Conservation (phyloP, 345 rosid species). For the Dovyalis caffra region DNA sequence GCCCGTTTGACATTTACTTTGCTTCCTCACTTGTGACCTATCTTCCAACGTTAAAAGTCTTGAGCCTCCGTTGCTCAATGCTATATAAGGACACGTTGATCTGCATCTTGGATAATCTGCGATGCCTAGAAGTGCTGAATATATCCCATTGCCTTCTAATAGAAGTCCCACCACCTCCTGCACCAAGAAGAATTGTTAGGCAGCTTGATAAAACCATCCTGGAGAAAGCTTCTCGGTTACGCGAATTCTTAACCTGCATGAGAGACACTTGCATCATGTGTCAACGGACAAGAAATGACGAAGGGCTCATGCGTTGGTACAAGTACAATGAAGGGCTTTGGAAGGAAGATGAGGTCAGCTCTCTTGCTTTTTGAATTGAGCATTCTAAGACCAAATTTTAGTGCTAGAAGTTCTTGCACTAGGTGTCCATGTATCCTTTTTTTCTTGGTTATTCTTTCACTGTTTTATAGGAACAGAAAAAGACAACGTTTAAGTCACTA, state of each 20-base stretch:
- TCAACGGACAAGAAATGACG: slow-evolving; percentile 58
- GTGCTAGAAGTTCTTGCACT: not conserved
- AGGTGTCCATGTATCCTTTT: not conserved
- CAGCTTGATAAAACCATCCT: slow-evolving; percentile 49
- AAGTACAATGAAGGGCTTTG: slow-evolving; percentile 77
- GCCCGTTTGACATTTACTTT: slow-evolving; percentile 55
- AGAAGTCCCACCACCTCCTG: slow-evolving; percentile 42
- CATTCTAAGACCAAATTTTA: not conserved
- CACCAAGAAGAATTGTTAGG: slow-evolving; percentile 38
- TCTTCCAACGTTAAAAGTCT: slow-evolving; percentile 53
- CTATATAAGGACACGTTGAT: slow-evolving; percentile 59
- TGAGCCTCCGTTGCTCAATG: slow-evolving; percentile 73
- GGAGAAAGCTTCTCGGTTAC: slow-evolving; percentile 52
- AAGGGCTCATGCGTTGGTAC: slow-evolving; percentile 88
- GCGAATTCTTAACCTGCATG: slow-evolving; percentile 61
- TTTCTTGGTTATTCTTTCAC: not conserved
- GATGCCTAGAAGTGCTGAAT: slow-evolving; percentile 64
- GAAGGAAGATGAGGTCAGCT: slow-evolving; percentile 67
- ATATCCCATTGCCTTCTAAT: slow-evolving; percentile 71
- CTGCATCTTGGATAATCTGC: slow-evolving; percentile 54
- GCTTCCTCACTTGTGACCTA: slow-evolving; percentile 39
- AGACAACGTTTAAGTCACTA: not conserved
- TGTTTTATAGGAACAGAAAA: slow-evolving; percentile 12
- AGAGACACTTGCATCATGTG: slow-evolving; percentile 66
- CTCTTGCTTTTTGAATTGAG: slow-evolving; percentile 49